Evolutionary conservation across 1,139 yeast genomes (phyloP), one percentile per base, ranked within the genome.

Genomic region (Debaryomyces udenii): DNA sequence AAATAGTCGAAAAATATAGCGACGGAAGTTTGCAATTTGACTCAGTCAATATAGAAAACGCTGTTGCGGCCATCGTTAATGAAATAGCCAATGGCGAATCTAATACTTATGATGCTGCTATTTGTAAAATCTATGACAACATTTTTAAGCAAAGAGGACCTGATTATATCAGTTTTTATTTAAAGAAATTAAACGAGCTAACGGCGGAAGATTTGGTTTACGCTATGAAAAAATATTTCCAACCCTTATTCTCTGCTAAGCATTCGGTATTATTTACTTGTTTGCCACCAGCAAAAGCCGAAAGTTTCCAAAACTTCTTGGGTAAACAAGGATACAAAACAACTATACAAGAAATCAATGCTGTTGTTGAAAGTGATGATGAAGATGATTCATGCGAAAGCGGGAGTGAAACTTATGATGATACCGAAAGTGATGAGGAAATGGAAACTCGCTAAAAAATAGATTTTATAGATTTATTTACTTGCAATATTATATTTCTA

Each of bases 51-150:
- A 67, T 89, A 27, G 81, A 83, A 49, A 91, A 89, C 47, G 84
- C 96, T 2, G 70, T 87, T 28, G 82, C 95, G 43, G 75, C 86
- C 18, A 76, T 88, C 39, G 90, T 89, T 23, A 84, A 85, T 52
- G 70, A 74, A 9, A 68, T 86, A 38, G 95, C 96, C 1, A 76
- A 80, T 33, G 65, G 70, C 3, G 91, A 86, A 49, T 75, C 82
- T 16, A 81, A 81, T 50, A 62, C 63, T 9, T 76, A 75, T 45
- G 74, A 76, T 38, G 84, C 96, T 0, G 91, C 95, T 7, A 66
- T 74, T 40, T 68, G 73, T 22, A 86, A 83, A 56, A 86, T 82
- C 50, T 59, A 74, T 41, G 93, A 89, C 60, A 76, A 78, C 48
- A 72, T 82, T 16, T 71, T 91, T 55, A 78, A 80, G 56, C 74